Conservation (phyloP, 2,329 filamentous ascomycete genomes). For the Orbilia blumenaviensis region DNA sequence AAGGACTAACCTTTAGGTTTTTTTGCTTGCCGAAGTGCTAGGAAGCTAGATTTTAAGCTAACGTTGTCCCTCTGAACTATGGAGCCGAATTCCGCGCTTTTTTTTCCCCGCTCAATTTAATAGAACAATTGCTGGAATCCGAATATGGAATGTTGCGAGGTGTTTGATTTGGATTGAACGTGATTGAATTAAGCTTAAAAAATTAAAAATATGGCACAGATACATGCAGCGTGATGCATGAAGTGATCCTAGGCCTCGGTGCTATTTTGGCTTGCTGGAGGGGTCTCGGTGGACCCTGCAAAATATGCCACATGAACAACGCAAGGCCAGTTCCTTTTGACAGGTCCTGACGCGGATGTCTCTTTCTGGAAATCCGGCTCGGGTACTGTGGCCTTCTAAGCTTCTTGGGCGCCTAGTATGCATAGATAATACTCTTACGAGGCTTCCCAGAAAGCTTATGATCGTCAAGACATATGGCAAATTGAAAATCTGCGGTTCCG, state of each 20-base stretch:
- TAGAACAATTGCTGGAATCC: too few relatives aligned
- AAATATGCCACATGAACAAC: conserved; percentile 2
- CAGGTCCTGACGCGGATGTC: background rate
- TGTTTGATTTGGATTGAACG: background rate
- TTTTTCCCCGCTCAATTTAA: too few relatives aligned
- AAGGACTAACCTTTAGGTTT: background rate
- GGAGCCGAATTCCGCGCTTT: too few relatives aligned
- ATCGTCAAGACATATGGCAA: background rate
- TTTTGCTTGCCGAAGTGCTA: background rate
- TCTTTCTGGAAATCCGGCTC: background rate
- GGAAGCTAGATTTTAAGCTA: too few relatives aligned
- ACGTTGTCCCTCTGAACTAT: too few relatives aligned
- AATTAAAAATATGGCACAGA: background rate
- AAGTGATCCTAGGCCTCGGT: too few relatives aligned
- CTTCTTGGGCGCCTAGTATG: background rate
- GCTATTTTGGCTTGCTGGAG: background rate
- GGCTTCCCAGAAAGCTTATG: conserved; percentile 1
- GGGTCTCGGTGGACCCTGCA: too few relatives aligned
- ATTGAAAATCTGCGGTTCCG: background rate
- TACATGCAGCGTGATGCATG: too few relatives aligned
- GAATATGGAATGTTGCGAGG: too few relatives aligned
- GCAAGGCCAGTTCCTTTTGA: background rate
- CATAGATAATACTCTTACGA: background rate
- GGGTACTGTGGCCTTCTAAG: background rate
- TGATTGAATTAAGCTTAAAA: background rate